Conservation (phyloP, 345 rosid species). For the Camelina neglecta region DNA sequence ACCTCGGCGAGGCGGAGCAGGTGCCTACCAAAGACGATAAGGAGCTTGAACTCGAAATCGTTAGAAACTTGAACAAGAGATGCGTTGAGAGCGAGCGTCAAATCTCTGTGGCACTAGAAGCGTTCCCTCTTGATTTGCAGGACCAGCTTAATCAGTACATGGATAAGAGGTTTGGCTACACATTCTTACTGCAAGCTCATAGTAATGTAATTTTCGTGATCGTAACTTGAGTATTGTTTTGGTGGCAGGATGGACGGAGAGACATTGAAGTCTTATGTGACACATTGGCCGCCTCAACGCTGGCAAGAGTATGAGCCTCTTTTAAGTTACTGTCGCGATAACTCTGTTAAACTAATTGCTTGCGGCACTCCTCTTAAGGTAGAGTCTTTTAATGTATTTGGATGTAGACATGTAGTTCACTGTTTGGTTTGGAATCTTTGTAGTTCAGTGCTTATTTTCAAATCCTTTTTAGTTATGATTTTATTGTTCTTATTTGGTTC, state of each 20-base stretch:
- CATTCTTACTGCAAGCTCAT: not conserved
- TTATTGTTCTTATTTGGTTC: not conserved
- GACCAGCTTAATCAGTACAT: slow-evolving; percentile 67
- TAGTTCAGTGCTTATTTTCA: not conserved
- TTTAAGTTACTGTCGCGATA: slow-evolving; percentile 78
- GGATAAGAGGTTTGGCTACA: slow-evolving; percentile 59
- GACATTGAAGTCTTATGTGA: slow-evolving; percentile 61
- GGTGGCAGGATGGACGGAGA: slow-evolving; percentile 82
- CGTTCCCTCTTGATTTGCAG: slow-evolving; percentile 81
- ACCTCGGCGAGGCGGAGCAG: slow-evolving; percentile 93
- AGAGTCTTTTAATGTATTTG: not conserved
- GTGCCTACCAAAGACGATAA: slow-evolving; percentile 84
- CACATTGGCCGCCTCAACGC: slow-evolving; percentile 71
- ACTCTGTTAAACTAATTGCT: slow-evolving; percentile 75
- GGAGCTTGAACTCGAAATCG: slow-evolving; percentile 77
- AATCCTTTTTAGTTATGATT: not conserved
- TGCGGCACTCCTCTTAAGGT: slow-evolving; percentile 94
- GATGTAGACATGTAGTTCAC: not conserved
- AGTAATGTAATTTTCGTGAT: not conserved
- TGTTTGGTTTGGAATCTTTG: not conserved
- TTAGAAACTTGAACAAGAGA: slow-evolving; percentile 61
- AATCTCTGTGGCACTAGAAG: slow-evolving; percentile 76
- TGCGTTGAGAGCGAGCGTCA: slow-evolving; percentile 66
- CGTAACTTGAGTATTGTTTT: not conserved
- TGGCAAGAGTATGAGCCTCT: slow-evolving; percentile 94